Base-by-base conservation (phyloP, 306 rosid species). In the Arachis stenosperma region DNA sequence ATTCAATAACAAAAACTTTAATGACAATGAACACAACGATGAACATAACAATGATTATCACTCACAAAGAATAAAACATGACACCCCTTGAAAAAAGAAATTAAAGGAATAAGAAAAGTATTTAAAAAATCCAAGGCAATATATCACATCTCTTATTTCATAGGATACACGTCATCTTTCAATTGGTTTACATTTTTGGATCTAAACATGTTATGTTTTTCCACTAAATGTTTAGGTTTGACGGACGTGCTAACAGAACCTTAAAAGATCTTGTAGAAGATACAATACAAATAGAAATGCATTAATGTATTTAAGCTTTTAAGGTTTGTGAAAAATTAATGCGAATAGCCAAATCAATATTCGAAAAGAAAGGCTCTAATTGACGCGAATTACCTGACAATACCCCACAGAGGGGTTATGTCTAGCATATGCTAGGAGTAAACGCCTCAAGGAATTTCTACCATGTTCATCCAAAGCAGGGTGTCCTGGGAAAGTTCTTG, bases 401-500 rank as follows among this genome's bases (percentile, higher is more conserved):
- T 93, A 93, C 53, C 98, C 98, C 82, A 91, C 96, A 43, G 92
- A 74, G 73, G 97, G 98, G 77, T 93, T 93, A 85, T 91, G 96
- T 12, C 88, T 88, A 84, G 97, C 96, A 84, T 93, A 93, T 71
- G 98, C 97, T 69, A 87, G 54, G 69, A 94, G 91, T 71, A 94
- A 81, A 71, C 97, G 97, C 86, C 97, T 88, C 83, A 94, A 83
- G 56, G 96, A 91, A 82, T 85, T 74, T 73, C 97, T 86, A 41
- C 97, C 98, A 78, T 88, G 70, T 78, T 89, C 96, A 51, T 91
- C 87, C 87, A 91, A 83, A 74, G 98, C 98, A 84, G 97, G 98
- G 86, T 91, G 95, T 37, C 96, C 98, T 69, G 98, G 98, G 81
- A 94, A 94, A 36, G 98, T 94, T 47, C 96, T 87, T 3, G 97